These are phyloP conservation scores for Hibiscus syriacus DNA, from an alignment of 345 rosid genomes.

Conservation along the genomic window DNA sequence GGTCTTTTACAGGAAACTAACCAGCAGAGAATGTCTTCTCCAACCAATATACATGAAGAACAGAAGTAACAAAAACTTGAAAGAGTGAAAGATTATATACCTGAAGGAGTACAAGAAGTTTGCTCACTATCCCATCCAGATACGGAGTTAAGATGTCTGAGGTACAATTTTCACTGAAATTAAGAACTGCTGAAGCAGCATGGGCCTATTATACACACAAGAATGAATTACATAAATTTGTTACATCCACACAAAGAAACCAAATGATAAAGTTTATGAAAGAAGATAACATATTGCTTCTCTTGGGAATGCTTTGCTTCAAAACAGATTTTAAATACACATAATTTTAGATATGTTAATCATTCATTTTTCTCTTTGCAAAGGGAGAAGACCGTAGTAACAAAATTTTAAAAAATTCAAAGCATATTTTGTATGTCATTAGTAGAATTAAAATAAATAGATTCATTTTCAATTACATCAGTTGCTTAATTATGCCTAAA, in stretches of 20 bases:
- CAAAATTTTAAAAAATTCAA: not conserved
- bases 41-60: not conserved
- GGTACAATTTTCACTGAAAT: slow-evolving; percentile 65
- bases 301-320: not conserved
- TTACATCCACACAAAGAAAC: not conserved
- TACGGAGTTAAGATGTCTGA: slow-evolving; percentile 61
- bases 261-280: not conserved
- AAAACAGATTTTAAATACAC: not conserved
- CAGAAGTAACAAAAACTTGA: not conserved
- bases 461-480: not conserved
- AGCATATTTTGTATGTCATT: not conserved
- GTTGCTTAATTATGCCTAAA: not conserved
- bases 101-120: slow-evolving; percentile 68
- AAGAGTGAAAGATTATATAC: slow-evolving; percentile 18
- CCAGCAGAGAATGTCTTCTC: not conserved
- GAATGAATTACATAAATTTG: not conserved
- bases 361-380: not conserved
- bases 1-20: not conserved
- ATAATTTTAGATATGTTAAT: not conserved
- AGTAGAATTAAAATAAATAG: not conserved
- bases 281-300: slow-evolving; percentile 7
- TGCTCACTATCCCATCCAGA: slow-evolving; percentile 64
- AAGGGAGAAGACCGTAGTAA: not conserved
- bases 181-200: slow-evolving; percentile 76
- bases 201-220: slow-evolving; percentile 37